These are phyloP conservation scores for Alternaria gaisen DNA, from an alignment of 2,329 filamentous ascomycete species.

Conservation along the genomic window DNA sequence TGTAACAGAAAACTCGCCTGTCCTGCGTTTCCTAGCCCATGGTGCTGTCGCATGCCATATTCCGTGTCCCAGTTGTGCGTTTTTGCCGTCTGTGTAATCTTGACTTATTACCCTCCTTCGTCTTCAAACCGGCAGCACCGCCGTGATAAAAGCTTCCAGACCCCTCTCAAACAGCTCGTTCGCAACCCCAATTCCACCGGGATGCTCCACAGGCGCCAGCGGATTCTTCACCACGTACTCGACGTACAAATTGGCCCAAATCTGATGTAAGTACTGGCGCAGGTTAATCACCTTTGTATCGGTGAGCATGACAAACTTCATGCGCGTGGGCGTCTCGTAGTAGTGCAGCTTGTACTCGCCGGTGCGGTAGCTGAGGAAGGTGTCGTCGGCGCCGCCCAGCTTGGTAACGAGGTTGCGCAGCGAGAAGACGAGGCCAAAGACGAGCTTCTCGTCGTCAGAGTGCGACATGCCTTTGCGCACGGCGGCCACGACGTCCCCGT, in stretches of 20 bases:
- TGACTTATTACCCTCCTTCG: not conserved
- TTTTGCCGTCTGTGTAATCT: not conserved
- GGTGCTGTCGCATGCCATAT: not conserved
- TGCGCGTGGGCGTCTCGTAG: constrained; percentile 95
- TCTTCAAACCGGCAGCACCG: constrained; percentile 44
- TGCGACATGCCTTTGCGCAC: constrained; percentile 60
- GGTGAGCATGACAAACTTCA: constrained; percentile 96
- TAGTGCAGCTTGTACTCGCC: constrained; percentile 98
- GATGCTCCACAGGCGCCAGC: constrained; percentile 68
- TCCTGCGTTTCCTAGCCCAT: not conserved
- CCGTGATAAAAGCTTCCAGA: constrained; percentile 78
- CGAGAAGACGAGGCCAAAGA: constrained; percentile 97
- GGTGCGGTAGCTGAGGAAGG: constrained; percentile 91
- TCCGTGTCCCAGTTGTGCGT: not conserved
- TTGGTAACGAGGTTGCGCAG: constrained; percentile 96
- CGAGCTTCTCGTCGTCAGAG: constrained; percentile 90
- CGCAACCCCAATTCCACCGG: constrained; percentile 68
- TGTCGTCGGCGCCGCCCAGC: constrained; percentile 89
- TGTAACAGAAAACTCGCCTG: not conserved
- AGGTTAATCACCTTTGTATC: constrained; percentile 90
- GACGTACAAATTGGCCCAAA: constrained; percentile 97
- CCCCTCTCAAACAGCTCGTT: constrained; percentile 72
- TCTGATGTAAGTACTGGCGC: constrained; percentile 94
- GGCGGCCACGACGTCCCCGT: constrained; percentile 47
- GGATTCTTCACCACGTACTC: constrained; percentile 82